Evolutionary conservation across 768 basidiomycete genomes (phyloP).

Genomic region (Epithele typhae): DNA sequence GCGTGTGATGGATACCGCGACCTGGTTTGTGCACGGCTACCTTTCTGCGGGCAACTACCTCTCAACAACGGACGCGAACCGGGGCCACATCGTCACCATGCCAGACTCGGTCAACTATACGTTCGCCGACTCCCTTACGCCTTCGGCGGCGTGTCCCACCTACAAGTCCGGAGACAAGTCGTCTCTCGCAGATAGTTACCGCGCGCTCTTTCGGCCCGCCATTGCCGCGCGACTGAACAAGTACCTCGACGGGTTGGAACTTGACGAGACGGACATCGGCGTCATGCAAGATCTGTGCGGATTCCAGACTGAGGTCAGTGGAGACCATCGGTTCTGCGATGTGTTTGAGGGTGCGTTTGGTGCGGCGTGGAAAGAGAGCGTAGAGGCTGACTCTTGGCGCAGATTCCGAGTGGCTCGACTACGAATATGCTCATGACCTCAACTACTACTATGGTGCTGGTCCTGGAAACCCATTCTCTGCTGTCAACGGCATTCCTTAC

Average conservation of each 20-base stretch:
- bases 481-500: slow-evolving; percentile 36
- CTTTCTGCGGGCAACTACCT: slow-evolving; percentile 40
- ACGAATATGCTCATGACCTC: slow-evolving; percentile 42
- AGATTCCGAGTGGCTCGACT: slow-evolving; percentile 40
- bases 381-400: background rate
- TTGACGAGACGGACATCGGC: slow-evolving; percentile 34
- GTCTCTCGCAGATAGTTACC: slow-evolving; percentile 24
- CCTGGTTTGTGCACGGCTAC: slow-evolving; percentile 37
- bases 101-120: slow-evolving; percentile 39
- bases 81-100: slow-evolving; percentile 32
- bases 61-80: slow-evolving; percentile 25
- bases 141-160: slow-evolving; percentile 34
- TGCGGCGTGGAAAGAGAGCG: background rate
- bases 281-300: slow-evolving; percentile 43
- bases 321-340: slow-evolving; percentile 38
- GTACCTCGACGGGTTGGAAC: slow-evolving; percentile 31
- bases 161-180: slow-evolving; percentile 31
- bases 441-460: slow-evolving; percentile 47
- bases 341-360: slow-evolving; percentile 30
- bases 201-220: slow-evolving; percentile 28
- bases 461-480: slow-evolving; percentile 40
- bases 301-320: slow-evolving; percentile 34
- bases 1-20: slow-evolving; percentile 38
- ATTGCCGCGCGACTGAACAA: slow-evolving; percentile 35
- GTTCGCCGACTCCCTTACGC: slow-evolving; percentile 40